Conservation (phyloP, 805 yeast species). For the Vanderwaltozyma yarrowii region DNA sequence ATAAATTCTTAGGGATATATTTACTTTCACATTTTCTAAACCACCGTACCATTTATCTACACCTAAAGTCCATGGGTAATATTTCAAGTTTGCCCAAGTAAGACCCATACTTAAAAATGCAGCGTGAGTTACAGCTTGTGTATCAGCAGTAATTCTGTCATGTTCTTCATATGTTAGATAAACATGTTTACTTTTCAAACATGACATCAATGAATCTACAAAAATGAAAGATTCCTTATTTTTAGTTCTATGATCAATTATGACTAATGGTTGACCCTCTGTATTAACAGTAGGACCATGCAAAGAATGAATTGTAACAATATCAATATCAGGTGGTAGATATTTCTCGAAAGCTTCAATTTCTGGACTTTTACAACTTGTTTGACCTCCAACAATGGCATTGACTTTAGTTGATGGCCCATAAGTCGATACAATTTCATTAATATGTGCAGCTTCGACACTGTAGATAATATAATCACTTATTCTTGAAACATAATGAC, state of each 20-base stretch:
- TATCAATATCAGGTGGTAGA: slow-evolving; percentile 71
- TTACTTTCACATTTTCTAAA: slow-evolving; percentile 89
- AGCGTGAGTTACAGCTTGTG: slow-evolving; percentile 97
- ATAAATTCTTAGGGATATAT: slow-evolving; percentile 81
- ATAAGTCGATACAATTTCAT: slow-evolving; percentile 57
- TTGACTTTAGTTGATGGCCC: slow-evolving; percentile 86
- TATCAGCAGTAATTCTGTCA: slow-evolving; percentile 93
- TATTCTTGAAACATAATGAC: slow-evolving; percentile 70
- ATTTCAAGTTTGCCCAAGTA: slow-evolving; percentile 78
- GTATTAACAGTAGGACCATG: slow-evolving; percentile 92
- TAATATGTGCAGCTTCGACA: slow-evolving; percentile 85
- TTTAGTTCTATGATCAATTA: slow-evolving; percentile 63
- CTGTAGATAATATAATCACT: slow-evolving; percentile 82
- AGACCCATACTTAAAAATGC: slow-evolving; percentile 95
- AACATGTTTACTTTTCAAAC: slow-evolving; percentile 71
- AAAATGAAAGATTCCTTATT: slow-evolving; percentile 42
- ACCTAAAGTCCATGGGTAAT: slow-evolving; percentile 74
- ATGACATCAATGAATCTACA: slow-evolving; percentile 54
- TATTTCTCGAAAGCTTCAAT: slow-evolving; percentile 70
- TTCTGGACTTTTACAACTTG: slow-evolving; percentile 90
- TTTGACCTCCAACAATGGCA: slow-evolving; percentile 95
- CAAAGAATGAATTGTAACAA: slow-evolving; percentile 79
- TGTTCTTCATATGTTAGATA: slow-evolving; percentile 77
- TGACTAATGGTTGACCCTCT: slow-evolving; percentile 84
- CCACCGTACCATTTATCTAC: slow-evolving; percentile 75